Percentiles rank a stretch among this genome's conserved stretches.
Conservation (phyloP, 2,329 filamentous ascomycete genomes). For the Diaporthe citriasiana region DNA sequence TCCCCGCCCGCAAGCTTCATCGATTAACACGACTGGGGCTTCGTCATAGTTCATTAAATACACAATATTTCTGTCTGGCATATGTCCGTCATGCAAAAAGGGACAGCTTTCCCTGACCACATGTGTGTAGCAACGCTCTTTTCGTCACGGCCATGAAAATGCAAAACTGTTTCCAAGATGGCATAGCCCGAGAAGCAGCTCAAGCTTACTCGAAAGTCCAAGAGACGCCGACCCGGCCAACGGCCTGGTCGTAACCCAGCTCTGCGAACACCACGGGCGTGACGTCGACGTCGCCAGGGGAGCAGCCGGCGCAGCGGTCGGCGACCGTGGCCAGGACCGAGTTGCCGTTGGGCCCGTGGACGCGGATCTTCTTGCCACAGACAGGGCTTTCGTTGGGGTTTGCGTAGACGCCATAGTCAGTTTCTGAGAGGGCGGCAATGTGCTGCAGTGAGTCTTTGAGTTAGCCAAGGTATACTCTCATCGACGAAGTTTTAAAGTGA, state of each 20-base stretch:
- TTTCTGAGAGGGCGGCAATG: constrained; percentile 47
- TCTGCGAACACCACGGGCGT: constrained; percentile 48
- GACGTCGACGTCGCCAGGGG: constrained; percentile 49
- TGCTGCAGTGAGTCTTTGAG: background rate
- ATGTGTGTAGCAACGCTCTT: background rate
- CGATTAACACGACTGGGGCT: background rate
- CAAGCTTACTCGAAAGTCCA: constrained; percentile 45
- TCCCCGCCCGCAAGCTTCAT: background rate
- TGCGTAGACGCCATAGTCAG: constrained; percentile 44
- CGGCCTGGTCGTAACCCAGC: constrained; percentile 41
- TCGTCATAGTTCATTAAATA: constrained; percentile 30
- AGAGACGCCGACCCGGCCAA: constrained; percentile 43
- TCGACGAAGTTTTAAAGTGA: background rate
- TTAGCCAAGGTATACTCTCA: background rate
- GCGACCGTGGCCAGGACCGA: constrained; percentile 48
- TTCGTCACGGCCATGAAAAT: background rate
- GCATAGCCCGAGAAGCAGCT: background rate
- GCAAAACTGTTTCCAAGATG: background rate
- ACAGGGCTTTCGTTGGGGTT: constrained; percentile 45
- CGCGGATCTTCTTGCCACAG: constrained; percentile 48
- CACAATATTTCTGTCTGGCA: background rate
- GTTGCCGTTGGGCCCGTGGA: constrained; percentile 45
- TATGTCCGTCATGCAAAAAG: background rate
- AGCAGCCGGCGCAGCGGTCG: constrained; percentile 51
- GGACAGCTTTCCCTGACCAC: background rate